Conservation (phyloP, 1,139 yeast species). For the Wickerhamomyces sp. region DNA sequence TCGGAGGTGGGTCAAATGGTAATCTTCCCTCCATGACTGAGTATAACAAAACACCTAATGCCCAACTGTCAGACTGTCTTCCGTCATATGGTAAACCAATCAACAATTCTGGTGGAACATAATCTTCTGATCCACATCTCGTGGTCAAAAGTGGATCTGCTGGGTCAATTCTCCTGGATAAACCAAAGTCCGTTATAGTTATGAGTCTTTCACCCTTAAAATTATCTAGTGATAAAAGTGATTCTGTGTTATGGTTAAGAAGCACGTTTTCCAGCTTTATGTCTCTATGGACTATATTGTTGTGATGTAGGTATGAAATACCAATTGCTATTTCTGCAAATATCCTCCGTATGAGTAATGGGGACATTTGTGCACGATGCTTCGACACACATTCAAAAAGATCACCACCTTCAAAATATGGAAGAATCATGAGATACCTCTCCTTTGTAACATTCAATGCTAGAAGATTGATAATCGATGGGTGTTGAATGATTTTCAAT, state of each 20-base stretch:
- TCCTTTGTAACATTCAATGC: conserved; percentile 29
- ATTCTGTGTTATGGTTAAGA: conserved; percentile 36
- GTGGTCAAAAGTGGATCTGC: conserved; percentile 65
- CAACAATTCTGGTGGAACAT: conserved; percentile 87
- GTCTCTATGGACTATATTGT: conserved; percentile 77
- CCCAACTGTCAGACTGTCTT: conserved; percentile 87
- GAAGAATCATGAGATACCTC: conserved; percentile 53
- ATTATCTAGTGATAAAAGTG: conserved; percentile 24
- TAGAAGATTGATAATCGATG: conserved; percentile 37
- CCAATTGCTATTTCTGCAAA: conserved; percentile 68
- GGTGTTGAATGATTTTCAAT: conserved; percentile 39
- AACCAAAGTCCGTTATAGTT: conserved; percentile 82
- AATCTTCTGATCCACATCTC: conserved; percentile 93
- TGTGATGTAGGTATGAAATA: conserved; percentile 64
- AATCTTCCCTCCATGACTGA: conserved; percentile 76
- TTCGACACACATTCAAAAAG: conserved; percentile 56
- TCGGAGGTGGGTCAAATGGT: conserved; percentile 79
- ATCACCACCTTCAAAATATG: conserved; percentile 83
- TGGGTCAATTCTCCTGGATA: conserved; percentile 62
- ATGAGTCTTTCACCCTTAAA: conserved; percentile 36
- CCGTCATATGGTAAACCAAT: conserved; percentile 93
- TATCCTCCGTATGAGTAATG: conserved; percentile 50
- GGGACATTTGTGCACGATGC: conserved; percentile 34
- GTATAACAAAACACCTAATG: conserved; percentile 85
- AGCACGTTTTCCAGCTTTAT: conserved; percentile 79